Base-by-base conservation (phyloP, 495 filamentous ascomycete genomes). In the Xylaria acuta region DNA sequence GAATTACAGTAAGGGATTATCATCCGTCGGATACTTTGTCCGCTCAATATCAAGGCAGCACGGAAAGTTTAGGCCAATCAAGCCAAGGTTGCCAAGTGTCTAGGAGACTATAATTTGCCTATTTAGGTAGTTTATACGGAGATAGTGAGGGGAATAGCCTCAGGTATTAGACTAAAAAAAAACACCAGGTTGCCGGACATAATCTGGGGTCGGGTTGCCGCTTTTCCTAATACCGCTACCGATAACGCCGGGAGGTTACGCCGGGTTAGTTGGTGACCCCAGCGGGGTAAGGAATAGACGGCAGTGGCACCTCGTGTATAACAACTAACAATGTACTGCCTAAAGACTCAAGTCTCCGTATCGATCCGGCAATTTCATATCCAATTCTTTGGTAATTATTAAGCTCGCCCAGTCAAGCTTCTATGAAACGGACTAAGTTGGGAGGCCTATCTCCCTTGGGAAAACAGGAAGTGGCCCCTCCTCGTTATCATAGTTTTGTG, bases 141-240 rank as follows among this genome's bases (percentile, higher is more conserved):
- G 38, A 41, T 41, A 41, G 16, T 45, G 43, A 45, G 2, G 1
- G 43, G 7, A 53, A n/a, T 53, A n/a, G n/a, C n/a, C n/a, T n/a
- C n/a, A 53, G 49, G 11, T 14, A 22, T 11, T 14, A 32, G 27
- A 18, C 53, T 56, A 56, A 38, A 38, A 3, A 3, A 38, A 7
- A 56, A 56, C 32, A 45, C 12, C 40, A 32, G 40, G 40, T 22
- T 38, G 6, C 58, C 58, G 58, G 58, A 60, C n/a, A 60, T 43
- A 64, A 43, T 14, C n/a, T 22, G 34, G 58, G 34, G 58, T 38
- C n/a, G 18, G 58, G 58, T 38, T 27, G n/a, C 60, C 38, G 38
- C 36, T 43, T 25, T 27, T 9, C 60, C 60, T 64, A 64, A 40
- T 64, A 40, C 60, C 60, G 59, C 7, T 30, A 25, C 60, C 60